A percentile compares a stretch with the other conserved stretches of the same genome.
Evolutionary conservation across 2,329 filamentous ascomycete species (phyloP).

Genomic region (Botrytis medusae): DNA sequence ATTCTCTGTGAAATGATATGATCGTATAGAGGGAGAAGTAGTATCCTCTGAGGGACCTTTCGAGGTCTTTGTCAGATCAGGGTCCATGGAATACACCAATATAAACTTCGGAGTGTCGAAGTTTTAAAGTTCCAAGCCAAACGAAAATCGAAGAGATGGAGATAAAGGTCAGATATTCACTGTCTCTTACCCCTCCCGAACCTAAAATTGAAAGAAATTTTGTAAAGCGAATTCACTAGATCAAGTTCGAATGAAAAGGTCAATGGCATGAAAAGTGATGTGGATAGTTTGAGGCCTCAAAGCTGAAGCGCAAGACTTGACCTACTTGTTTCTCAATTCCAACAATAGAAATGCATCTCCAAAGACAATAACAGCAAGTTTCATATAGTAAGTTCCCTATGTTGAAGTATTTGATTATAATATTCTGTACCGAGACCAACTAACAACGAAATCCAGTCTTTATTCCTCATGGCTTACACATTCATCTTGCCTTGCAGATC

Average conservation of each 20-base stretch:
- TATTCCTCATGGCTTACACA: slow-evolving; percentile 7
- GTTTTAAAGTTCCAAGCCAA: background rate
- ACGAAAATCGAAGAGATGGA: background rate
- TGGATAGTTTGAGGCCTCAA: background rate
- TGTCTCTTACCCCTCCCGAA: background rate
- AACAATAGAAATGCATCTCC: background rate
- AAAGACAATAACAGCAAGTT: background rate
- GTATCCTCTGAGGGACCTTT: fast-evolving
- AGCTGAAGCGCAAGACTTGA: background rate
- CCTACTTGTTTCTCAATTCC: background rate
- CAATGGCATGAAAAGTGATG: background rate
- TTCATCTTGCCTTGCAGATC: background rate
- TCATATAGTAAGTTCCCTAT: background rate
- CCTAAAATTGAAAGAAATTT: background rate
- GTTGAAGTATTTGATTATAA: background rate
- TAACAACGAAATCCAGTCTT: background rate
- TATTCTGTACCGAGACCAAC: background rate
- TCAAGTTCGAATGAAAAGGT: background rate
- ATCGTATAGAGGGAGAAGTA: background rate
- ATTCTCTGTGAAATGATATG: background rate
- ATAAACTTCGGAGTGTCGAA: background rate
- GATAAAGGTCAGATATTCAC: background rate
- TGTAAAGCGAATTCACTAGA: background rate
- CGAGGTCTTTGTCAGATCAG: background rate
- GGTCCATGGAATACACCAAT: background rate